A percentile compares a stretch with the other conserved stretches of the same genome.
Conservation (phyloP, 768 basidiomycete species). For the Boletus reticulatus region DNA sequence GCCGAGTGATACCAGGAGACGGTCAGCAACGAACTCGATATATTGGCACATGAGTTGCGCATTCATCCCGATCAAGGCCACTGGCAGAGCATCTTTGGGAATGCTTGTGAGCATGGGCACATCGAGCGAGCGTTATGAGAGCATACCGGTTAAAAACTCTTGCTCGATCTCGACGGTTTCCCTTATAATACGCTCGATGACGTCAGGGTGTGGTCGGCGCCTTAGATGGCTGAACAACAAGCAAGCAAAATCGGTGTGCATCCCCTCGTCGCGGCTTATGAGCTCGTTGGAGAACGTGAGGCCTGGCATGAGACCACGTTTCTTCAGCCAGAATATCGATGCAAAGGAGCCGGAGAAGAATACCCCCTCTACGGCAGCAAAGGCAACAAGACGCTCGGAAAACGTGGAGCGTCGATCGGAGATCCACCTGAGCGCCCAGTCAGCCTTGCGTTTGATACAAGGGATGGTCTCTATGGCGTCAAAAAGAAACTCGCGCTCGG, state of each 20-base stretch:
- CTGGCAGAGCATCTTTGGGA: slow-evolving; percentile 75
- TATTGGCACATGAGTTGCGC: slow-evolving; percentile 80
- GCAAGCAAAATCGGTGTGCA: slow-evolving; percentile 98
- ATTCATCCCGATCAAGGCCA: slow-evolving; percentile 90
- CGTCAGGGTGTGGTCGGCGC: slow-evolving; percentile 75
- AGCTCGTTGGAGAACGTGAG: slow-evolving; percentile 96
- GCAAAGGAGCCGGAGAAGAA: slow-evolving; percentile 96
- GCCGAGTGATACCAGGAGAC: slow-evolving; percentile 82
- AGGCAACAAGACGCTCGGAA: slow-evolving; percentile 86
- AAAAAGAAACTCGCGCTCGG: slow-evolving; percentile 78
- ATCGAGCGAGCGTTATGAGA: not conserved
- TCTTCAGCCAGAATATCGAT: slow-evolving; percentile 96
- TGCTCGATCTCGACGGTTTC: slow-evolving; percentile 86
- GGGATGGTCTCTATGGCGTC: slow-evolving; percentile 94
- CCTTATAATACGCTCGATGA: slow-evolving; percentile 64
- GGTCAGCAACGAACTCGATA: slow-evolving; percentile 90
- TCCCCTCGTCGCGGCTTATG: slow-evolving; percentile 92
- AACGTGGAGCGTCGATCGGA: slow-evolving; percentile 77
- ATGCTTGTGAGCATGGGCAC: not conserved
- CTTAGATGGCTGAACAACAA: slow-evolving; percentile 78
- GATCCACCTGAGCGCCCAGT: slow-evolving; percentile 96
- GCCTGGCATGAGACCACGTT: slow-evolving; percentile 67
- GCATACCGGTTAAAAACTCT: slow-evolving; percentile 73
- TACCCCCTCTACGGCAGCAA: slow-evolving; percentile 94
- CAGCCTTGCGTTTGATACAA: slow-evolving; percentile 87